Percentiles rank a stretch among this genome's conserved stretches.
Evolutionary conservation across 2,329 filamentous ascomycete genomes (phyloP).

Genomic region (Penicillium sumatraense): DNA sequence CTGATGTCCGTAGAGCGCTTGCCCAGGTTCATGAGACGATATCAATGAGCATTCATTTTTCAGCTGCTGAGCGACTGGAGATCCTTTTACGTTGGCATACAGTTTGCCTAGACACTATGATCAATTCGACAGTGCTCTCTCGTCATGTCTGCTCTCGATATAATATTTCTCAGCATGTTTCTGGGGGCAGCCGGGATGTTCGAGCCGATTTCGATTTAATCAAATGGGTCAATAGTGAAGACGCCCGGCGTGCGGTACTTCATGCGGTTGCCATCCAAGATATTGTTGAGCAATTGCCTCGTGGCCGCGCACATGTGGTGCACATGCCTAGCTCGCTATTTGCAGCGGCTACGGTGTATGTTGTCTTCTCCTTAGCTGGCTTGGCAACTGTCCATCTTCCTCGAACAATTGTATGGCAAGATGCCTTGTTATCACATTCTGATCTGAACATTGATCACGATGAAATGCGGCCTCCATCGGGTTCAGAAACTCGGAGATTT

Average conservation of each 20-base stretch:
- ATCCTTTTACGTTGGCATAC: conserved; percentile 51
- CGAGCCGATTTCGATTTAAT: conserved; percentile 41
- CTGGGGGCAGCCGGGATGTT: conserved; percentile 33
- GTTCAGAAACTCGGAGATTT: conserved; percentile 45
- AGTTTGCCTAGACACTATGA: conserved; percentile 49
- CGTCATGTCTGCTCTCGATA: conserved; percentile 45
- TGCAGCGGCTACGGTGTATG: conserved; percentile 49
- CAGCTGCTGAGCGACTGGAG: conserved; percentile 44
- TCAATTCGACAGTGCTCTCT: conserved; percentile 47
- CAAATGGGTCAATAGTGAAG: conserved; percentile 44
- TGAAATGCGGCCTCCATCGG: conserved; percentile 24
- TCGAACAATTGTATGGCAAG: conserved; percentile 47
- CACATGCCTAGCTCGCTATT: conserved; percentile 53
- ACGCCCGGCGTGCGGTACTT: conserved; percentile 47
- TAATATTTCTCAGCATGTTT: conserved; percentile 46
- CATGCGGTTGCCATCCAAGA: conserved; percentile 53
- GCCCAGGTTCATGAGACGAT: conserved; percentile 47
- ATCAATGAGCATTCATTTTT: conserved; percentile 40
- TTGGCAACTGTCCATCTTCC: conserved; percentile 44
- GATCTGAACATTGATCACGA: conserved; percentile 35
- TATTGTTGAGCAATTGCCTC: conserved; percentile 51
- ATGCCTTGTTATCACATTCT: conserved; percentile 38
- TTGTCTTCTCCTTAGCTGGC: conserved; percentile 46
- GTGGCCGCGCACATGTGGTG: conserved; percentile 50
- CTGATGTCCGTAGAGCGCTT: conserved; percentile 46